Percentiles rank a stretch among this genome's conserved stretches.
Conservation (phyloP, 352 stramenopile species). For the Phytopythium montanum region DNA sequence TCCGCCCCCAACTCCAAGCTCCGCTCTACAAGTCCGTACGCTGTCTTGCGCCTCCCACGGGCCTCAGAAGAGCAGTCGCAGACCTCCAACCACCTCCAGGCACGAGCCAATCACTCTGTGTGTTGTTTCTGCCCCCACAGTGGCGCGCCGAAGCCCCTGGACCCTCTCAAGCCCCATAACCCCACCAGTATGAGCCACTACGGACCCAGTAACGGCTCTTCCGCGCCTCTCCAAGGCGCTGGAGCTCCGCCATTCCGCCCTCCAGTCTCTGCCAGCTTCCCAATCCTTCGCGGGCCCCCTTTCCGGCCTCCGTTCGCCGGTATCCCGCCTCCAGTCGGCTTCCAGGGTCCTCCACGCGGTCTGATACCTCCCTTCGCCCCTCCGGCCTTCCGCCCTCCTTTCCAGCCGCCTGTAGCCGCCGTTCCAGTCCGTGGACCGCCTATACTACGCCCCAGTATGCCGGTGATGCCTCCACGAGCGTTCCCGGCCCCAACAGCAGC, state of each 20-base stretch:
- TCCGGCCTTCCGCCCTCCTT: slow-evolving; percentile 1
- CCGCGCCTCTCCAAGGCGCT: background rate
- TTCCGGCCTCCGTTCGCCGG: slow-evolving; percentile 25
- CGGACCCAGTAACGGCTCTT: slow-evolving; percentile 16
- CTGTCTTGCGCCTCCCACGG: background rate
- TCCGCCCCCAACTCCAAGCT: background rate
- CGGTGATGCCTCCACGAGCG: background rate
- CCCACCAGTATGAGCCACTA: slow-evolving; percentile 38
- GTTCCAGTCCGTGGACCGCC: background rate
- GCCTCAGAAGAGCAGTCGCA: background rate
- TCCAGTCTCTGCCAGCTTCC: background rate
- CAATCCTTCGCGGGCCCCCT: slow-evolving; percentile 6
- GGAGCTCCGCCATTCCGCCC: background rate
- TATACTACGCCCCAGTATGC: slow-evolving; percentile 2
- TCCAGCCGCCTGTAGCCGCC: slow-evolving; percentile 14
- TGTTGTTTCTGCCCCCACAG: slow-evolving; percentile 5
- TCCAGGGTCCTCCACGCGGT: slow-evolving; percentile 12
- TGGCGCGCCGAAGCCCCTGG: background rate
- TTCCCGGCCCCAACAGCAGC: background rate
- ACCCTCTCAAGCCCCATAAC: background rate
- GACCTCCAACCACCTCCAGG: background rate
- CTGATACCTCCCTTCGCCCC: background rate
- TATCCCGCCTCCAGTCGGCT: slow-evolving; percentile 4
- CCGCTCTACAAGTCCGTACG: slow-evolving; percentile 1
- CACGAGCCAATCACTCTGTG: slow-evolving; percentile 5